Base-by-base conservation (phyloP, 345 rosid genomes). In the Mallotus nudiflorus region DNA sequence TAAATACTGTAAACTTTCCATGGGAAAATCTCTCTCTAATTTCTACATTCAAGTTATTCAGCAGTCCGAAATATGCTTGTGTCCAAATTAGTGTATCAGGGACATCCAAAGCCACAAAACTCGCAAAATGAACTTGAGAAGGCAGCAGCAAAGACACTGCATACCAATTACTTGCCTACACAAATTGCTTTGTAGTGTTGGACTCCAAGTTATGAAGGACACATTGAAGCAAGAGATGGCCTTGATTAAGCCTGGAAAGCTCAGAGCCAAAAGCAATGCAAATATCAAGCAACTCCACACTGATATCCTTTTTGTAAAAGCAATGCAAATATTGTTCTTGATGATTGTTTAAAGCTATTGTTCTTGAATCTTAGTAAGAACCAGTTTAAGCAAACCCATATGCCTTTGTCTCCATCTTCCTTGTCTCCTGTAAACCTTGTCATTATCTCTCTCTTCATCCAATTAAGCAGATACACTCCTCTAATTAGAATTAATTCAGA, bases 281-380 rank as follows among this genome's bases (percentile, higher is more conserved):
- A 28, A 93, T 83, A 72, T 93, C 98, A 50, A 93, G 91, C 76
- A 93, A 64, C 82, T 88, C 91, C 74, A 88, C 91, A 20, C 96
- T 93, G 54, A 93, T 80, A 77, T 93, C 93, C 60, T n/a, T n/a
- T n/a, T n/a, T n/a, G n/a, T n/a, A n/a, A n/a, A n/a, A n/a, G n/a
- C n/a, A n/a, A n/a, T n/a, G n/a, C n/a, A n/a, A n/a, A n/a, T n/a
- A n/a, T n/a, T n/a, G n/a, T n/a, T n/a, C n/a, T n/a, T n/a, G n/a
- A n/a, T n/a, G n/a, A n/a, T n/a, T n/a, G n/a, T n/a, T n/a, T n/a
- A n/a, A n/a, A n/a, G n/a, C n/a, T n/a, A n/a, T n/a, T n/a, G n/a
- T n/a, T n/a, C n/a, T n/a, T n/a, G n/a, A n/a, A n/a, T n/a, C n/a
- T n/a, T n/a, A n/a, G n/a, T n/a, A n/a, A n/a, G 96, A 5, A 85